Percentiles rank a stretch among this genome's conserved stretches.
These are phyloP conservation scores for Dianthus caryophyllus DNA, from an alignment of 148 eudicot species.

Conservation along the genomic window DNA sequence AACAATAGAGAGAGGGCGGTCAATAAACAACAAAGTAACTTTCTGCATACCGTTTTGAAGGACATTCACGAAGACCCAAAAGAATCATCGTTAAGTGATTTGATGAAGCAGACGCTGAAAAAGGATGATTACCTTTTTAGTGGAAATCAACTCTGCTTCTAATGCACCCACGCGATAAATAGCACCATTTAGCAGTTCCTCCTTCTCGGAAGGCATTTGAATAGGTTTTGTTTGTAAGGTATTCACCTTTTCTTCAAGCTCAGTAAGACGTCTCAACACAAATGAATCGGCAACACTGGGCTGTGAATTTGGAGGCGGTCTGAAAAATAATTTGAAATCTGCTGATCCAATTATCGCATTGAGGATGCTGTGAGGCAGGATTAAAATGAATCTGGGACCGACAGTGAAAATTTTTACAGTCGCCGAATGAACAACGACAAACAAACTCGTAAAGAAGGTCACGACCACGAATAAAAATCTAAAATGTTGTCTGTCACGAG, in stretches of 20 bases:
- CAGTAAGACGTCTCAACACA: conserved; percentile 47
- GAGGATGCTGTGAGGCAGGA: conserved; percentile 11
- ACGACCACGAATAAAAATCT: conserved; percentile 31
- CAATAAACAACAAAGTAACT: not conserved
- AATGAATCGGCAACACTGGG: conserved; percentile 28
- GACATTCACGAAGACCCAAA: not conserved
- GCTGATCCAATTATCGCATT: conserved; percentile 20
- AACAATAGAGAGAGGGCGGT: not conserved
- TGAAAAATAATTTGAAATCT: conserved; percentile 17
- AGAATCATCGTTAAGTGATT: not conserved
- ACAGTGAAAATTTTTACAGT: conserved; percentile 19
- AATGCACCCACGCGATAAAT: conserved; percentile 70
- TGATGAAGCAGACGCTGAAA: not conserved
- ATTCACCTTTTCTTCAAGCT: conserved; percentile 63
- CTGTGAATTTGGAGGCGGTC: conserved; percentile 26
- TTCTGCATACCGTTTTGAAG: not conserved
- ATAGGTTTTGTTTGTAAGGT: conserved; percentile 42
- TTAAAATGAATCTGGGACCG: conserved; percentile 12
- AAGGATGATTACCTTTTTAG: conserved; percentile 40
- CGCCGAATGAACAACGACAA: conserved; percentile 24
- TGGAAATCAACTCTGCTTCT: conserved; percentile 72
- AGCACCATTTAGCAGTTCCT: conserved; percentile 63
- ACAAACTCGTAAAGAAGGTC: conserved; percentile 29
- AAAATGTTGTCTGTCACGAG: conserved; percentile 18
- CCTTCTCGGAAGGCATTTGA: conserved; percentile 64